Evolutionary conservation across 2,329 filamentous ascomycete species (phyloP).

Genomic region (Penicillium sp.): DNA sequence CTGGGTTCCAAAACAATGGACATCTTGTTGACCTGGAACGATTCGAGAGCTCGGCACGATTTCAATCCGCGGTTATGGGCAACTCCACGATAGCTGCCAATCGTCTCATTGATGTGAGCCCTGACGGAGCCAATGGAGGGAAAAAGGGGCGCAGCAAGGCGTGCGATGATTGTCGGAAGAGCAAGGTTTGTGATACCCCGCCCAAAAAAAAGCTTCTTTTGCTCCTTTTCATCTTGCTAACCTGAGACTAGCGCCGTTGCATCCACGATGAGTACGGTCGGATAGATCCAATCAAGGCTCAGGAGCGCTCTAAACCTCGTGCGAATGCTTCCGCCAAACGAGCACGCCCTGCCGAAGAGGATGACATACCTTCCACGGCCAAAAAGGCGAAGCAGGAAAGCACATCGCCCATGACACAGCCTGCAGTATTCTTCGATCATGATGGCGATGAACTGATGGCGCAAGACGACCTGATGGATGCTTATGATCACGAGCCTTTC

Average conservation of each 20-base stretch:
- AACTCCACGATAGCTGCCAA: conserved; percentile 27
- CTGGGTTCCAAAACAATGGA: conserved; percentile 30
- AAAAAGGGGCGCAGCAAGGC: conserved; percentile 63
- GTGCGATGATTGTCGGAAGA: conserved; percentile 65
- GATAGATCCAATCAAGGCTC: conserved; percentile 62
- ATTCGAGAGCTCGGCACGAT: conserved; percentile 29
- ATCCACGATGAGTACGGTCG: conserved; percentile 65
- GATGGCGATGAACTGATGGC: conserved; percentile 17
- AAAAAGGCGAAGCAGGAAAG: conserved; percentile 39
- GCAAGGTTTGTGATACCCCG: conserved; percentile 53
- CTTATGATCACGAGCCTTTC: conserved; percentile 14
- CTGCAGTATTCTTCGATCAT: conserved; percentile 19
- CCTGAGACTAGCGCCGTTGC: conserved; percentile 55
- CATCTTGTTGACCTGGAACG: conserved; percentile 28
- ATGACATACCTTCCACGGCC: conserved; percentile 17
- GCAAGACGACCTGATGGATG: conserved; percentile 16
- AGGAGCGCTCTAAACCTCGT: conserved; percentile 59
- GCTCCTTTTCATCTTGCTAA: conserved; percentile 20
- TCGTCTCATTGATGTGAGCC: conserved; percentile 31
- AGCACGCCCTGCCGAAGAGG: conserved; percentile 47
- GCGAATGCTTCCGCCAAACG: conserved; percentile 57
- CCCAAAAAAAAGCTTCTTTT: not conserved
- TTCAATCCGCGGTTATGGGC: conserved; percentile 27
- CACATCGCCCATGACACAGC: conserved; percentile 27
- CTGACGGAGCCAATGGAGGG: conserved; percentile 40